Conservation (phyloP, 345 rosid genomes). For the Brassica napus region DNA sequence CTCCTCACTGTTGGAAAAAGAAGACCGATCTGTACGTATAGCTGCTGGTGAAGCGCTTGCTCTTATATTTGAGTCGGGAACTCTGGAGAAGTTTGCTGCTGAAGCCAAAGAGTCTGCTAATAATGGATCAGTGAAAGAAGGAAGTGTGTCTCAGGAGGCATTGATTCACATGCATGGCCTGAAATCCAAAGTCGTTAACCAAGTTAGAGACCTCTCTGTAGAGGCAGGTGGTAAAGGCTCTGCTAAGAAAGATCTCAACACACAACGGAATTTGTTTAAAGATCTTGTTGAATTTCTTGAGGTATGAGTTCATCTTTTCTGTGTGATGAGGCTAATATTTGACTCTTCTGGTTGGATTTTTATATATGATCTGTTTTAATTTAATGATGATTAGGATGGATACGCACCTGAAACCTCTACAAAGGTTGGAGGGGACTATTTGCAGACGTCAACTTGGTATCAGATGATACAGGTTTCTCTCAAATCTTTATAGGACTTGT, state of each 20-base stretch:
- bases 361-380: background rate
- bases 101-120: conserved; percentile 45
- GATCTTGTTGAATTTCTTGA: conserved; percentile 78
- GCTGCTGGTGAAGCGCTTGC: conserved; percentile 97
- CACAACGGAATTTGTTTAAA: conserved; percentile 79
- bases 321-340: conserved; percentile 4
- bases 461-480: conserved; percentile 51
- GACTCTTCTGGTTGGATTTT: background rate
- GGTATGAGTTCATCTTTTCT: conserved; percentile 31
- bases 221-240: conserved; percentile 98
- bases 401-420: conserved; percentile 58
- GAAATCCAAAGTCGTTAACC: conserved; percentile 60
- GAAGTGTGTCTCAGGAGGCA: conserved; percentile 54
- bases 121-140: conserved; percentile 50
- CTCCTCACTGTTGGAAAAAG: conserved; percentile 72
- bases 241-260: conserved; percentile 84
- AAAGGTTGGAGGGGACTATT: conserved; percentile 72
- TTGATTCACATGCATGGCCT: conserved; percentile 61
- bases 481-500: background rate
- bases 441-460: conserved; percentile 70
- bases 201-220: conserved; percentile 69
- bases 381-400: conserved; percentile 54
- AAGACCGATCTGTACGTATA: conserved; percentile 85
- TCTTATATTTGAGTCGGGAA: conserved; percentile 69
- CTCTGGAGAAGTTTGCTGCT: conserved; percentile 65